These are phyloP conservation scores for Candida arabinofermentans DNA, from an alignment of 805 yeast species.

Conservation along the genomic window DNA sequence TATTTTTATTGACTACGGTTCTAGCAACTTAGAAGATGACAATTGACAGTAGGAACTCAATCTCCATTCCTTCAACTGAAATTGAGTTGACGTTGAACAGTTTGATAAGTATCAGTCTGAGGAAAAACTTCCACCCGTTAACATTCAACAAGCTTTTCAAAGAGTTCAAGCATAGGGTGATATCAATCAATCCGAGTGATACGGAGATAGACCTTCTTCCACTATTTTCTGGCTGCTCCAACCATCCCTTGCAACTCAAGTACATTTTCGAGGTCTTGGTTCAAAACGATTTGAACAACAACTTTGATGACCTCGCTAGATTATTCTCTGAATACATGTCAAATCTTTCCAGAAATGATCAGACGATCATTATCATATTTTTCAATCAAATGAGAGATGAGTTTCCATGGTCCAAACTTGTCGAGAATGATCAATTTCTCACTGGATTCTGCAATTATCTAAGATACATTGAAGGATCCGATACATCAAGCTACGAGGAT, in stretches of 20 bases:
- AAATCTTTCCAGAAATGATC: slow-evolving; percentile 15
- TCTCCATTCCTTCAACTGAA: slow-evolving; percentile 18
- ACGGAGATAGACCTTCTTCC: slow-evolving; percentile 16
- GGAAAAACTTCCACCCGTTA: slow-evolving; percentile 22
- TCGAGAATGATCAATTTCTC: slow-evolving; percentile 11
- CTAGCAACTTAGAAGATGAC: background rate
- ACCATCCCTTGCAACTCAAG: slow-evolving; percentile 20
- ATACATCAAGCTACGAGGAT: slow-evolving; percentile 1
- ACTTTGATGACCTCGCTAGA: slow-evolving; percentile 20
- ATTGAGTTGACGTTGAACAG: slow-evolving; percentile 19
- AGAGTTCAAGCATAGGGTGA: slow-evolving; percentile 22
- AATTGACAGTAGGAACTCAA: slow-evolving; percentile 10
- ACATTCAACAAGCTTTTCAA: slow-evolving; percentile 25
- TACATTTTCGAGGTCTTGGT: slow-evolving; percentile 27
- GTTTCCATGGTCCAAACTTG: slow-evolving; percentile 21
- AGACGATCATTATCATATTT: slow-evolving; percentile 21
- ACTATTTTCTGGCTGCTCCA: slow-evolving; percentile 15
- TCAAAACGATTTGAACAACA: slow-evolving; percentile 22
- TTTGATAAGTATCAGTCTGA: slow-evolving; percentile 20
- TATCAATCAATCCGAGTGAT: slow-evolving; percentile 2
- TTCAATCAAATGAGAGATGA: slow-evolving; percentile 23
- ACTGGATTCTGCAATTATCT: slow-evolving; percentile 14
- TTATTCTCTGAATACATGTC: slow-evolving; percentile 19
- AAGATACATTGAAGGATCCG: slow-evolving; percentile 1
- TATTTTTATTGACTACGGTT: too few relatives aligned